Conservation (phyloP, 495 filamentous ascomycete species). For the Daldinia decipiens region DNA sequence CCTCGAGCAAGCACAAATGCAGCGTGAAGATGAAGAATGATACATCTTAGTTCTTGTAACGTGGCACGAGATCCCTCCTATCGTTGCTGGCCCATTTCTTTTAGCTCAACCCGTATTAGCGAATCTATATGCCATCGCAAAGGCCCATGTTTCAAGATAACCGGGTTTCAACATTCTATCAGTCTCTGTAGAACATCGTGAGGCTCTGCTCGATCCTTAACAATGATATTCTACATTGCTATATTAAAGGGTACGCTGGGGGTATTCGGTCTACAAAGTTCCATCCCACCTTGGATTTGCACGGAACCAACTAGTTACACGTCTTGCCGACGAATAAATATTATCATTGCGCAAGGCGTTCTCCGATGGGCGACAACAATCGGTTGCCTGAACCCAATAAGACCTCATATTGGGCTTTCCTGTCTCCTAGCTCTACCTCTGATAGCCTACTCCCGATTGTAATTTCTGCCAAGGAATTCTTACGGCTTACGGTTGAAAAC, state of each 20-base stretch:
- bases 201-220: conserved; percentile 30
- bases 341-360: conserved; percentile 8
- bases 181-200: conserved; percentile 10
- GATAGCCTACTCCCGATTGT: background rate
- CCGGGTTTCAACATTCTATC: conserved; percentile 10
- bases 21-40: conserved; percentile 21
- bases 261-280: conserved; percentile 18
- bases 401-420: conserved; percentile 4
- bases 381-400: conserved; percentile 17
- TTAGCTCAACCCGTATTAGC: conserved; percentile 25
- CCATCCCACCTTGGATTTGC: conserved; percentile 16
- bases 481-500: conserved; percentile 8
- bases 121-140: conserved; percentile 12
- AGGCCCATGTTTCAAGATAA: conserved; percentile 12
- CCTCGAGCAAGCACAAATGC: conserved; percentile 20
- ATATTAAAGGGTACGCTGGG: background rate
- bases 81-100: conserved; percentile 25
- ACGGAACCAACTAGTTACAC: conserved; percentile 9
- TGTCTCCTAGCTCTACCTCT: background rate
- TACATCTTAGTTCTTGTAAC: conserved; percentile 33
- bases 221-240: background rate
- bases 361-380: conserved; percentile 17
- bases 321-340: conserved; percentile 26
- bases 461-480: background rate
- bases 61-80: conserved; percentile 38